These are phyloP conservation scores for Chrysoporthe deuterocubensis DNA, from an alignment of 2,329 filamentous ascomycete species.

Conservation along the genomic window DNA sequence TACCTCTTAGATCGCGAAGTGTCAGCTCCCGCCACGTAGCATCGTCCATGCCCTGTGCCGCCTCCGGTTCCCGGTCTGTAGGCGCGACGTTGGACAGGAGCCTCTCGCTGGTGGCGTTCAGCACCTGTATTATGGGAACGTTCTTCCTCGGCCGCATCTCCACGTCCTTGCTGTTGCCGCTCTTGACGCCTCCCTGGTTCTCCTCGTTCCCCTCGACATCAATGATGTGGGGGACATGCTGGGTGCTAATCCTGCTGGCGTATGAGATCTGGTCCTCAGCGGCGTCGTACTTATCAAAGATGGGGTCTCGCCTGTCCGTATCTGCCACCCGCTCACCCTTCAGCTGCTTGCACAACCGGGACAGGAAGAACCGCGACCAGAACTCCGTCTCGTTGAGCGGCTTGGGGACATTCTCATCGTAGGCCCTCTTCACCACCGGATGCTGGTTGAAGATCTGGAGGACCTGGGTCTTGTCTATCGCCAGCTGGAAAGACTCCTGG, in stretches of 20 bases:
- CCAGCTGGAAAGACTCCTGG: conserved; percentile 80
- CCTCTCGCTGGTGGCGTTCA: conserved; percentile 92
- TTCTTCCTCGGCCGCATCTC: conserved; percentile 86
- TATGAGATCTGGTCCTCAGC: conserved; percentile 65
- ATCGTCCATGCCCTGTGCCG: conserved; percentile 70
- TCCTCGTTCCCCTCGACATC: conserved; percentile 94
- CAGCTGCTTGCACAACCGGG: conserved; percentile 85
- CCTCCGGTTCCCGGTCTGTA: conserved; percentile 70
- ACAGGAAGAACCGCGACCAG: conserved; percentile 94
- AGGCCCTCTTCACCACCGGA: conserved; percentile 85
- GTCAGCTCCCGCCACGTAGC: conserved; percentile 74
- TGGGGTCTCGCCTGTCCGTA: conserved; percentile 73
- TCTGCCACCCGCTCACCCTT: conserved; percentile 86
- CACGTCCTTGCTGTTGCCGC: conserved; percentile 83
- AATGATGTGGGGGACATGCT: conserved; percentile 84
- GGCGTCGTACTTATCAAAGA: conserved; percentile 86
- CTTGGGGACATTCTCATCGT: conserved; percentile 90
- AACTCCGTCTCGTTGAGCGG: conserved; percentile 75
- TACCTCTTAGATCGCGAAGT: conserved; percentile 78
- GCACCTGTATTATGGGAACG: conserved; percentile 83
- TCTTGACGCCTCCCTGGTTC: conserved; percentile 81
- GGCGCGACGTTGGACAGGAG: conserved; percentile 87
- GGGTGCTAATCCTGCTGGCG: conserved; percentile 58
- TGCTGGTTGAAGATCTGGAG: conserved; percentile 93
- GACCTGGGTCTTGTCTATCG: conserved; percentile 75